phyloP scores from a whole-genome alignment of 371 early-diverging fungal species.

The Syncephalastrum contaminatum region DNA sequence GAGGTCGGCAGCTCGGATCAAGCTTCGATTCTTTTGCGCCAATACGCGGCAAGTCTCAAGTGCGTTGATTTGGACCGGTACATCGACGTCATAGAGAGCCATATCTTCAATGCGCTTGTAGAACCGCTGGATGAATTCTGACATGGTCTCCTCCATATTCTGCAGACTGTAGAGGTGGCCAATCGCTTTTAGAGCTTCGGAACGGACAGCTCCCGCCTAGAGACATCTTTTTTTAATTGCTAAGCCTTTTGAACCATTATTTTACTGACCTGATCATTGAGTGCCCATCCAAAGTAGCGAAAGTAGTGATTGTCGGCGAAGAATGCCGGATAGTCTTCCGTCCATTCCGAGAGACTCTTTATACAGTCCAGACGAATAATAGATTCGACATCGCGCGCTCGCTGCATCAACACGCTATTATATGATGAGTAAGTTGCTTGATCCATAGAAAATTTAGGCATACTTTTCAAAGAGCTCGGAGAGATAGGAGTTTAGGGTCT shows the following conservation, averaged over 20 bases:
- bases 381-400: conserved; percentile 88
- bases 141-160: conserved; percentile 50
- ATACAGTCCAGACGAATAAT: conserved; percentile 84
- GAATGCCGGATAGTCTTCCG: conserved; percentile 60
- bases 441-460: background rate
- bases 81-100: conserved; percentile 77
- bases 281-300: conserved; percentile 83
- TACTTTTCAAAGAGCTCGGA: conserved; percentile 67
- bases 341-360: conserved; percentile 78
- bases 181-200: conserved; percentile 62
- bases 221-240: background rate
- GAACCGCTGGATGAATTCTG: conserved; percentile 73
- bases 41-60: conserved; percentile 50
- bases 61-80: conserved; percentile 63
- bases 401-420: conserved; percentile 77
- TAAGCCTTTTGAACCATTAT: background rate
- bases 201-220: conserved; percentile 56
- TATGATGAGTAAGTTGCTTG: background rate
- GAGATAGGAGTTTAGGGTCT: conserved; percentile 45
- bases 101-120: conserved; percentile 79
- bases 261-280: conserved; percentile 73
- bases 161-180: conserved; percentile 55
- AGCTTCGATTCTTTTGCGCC: conserved; percentile 39
- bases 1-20: conserved; percentile 40
- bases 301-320: conserved; percentile 77